Base-by-base conservation (phyloP, 345 rosid species). In the Bruguiera gymnorhiza region DNA sequence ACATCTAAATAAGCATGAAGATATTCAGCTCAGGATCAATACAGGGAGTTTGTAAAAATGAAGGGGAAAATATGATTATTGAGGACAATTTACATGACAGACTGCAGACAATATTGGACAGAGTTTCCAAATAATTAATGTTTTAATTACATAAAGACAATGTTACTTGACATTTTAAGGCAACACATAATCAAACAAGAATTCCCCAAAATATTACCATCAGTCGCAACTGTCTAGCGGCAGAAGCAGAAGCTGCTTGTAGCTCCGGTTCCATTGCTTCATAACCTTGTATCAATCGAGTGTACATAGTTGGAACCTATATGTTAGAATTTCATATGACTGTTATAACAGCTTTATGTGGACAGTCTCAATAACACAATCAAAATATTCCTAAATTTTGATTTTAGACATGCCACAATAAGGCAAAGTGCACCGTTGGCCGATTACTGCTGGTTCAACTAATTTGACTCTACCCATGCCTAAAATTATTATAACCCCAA, bases 271-370 rank as follows among this genome's bases (percentile, higher is more conserved):
- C 97, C 98, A 95, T 90, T 78, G 89, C 83, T 79, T 88, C 92
- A 76, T 92, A 92, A 56, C 98, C 99, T 95, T 95, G 97, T 83
- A 95, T 95, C 75, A 95, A 75, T 65, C 98, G 87, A 46, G 91
- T 83, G 70, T 95, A 92, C 91, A 95, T 95, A 53, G 99, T 95
- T 54, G 99, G 99, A 70, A 95, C 99, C 99, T 95, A 76, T 29
- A 31, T 15, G 75, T 63, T 51, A 70, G 52, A 69, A 69, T 66
- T 51, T 27, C 68, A 76, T 32, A 68, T 62, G 53, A 39, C 13
- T 46, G 5, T 48, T 61, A 1, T 16, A 46, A 36, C 27, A 43
- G 60, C 57, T 43, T 43, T 26, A 31, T 53, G 26, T 3, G 0
- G 65, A 68, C 30, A 65, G 31, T 50, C 61, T 57, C 18, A 63